A percentile compares a stretch with the other conserved stretches of the same genome.
Evolutionary conservation across 2,329 filamentous ascomycete genomes (phyloP).

Genomic region (Passalora sequoiae): DNA sequence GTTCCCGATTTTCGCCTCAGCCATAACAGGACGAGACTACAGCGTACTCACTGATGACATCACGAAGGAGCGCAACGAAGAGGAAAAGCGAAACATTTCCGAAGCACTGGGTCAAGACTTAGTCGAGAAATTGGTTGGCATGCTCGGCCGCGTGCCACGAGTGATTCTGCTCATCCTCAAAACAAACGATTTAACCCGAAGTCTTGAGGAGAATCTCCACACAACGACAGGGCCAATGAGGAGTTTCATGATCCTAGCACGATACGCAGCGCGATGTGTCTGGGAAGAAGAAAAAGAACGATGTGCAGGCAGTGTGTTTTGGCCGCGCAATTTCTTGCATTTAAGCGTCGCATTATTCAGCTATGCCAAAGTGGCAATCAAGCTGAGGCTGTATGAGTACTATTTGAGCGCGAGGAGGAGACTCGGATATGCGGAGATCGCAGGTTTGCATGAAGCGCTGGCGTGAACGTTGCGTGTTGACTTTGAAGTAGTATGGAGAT

Average conservation of each 20-base stretch:
- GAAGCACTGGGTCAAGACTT: constrained; percentile 73
- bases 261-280: constrained; percentile 58
- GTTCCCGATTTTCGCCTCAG: constrained; percentile 91
- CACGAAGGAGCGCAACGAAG: constrained; percentile 56
- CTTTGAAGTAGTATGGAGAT: too few relatives aligned
- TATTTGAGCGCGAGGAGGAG: constrained; percentile 46
- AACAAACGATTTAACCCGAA: constrained; percentile 93
- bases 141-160: constrained; percentile 81
- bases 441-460: not conserved
- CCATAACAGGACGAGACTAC: constrained; percentile 92
- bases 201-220: constrained; percentile 83
- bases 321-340: constrained; percentile 48
- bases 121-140: constrained; percentile 77
- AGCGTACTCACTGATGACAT: constrained; percentile 59
- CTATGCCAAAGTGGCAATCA: constrained; percentile 53
- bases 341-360: constrained; percentile 50
- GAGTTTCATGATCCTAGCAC: constrained; percentile 60
- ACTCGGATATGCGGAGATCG: constrained; percentile 15
- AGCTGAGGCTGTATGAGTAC: constrained; percentile 55
- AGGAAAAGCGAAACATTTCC: constrained; percentile 84
- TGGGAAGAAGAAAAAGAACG: constrained; percentile 57
- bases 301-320: constrained; percentile 47
- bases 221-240: constrained; percentile 60
- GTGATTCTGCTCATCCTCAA: constrained; percentile 95
- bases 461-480: too few relatives aligned